Conservation (phyloP, 1,284 basidiomycete genomes). For the Xanthoconium separans region DNA sequence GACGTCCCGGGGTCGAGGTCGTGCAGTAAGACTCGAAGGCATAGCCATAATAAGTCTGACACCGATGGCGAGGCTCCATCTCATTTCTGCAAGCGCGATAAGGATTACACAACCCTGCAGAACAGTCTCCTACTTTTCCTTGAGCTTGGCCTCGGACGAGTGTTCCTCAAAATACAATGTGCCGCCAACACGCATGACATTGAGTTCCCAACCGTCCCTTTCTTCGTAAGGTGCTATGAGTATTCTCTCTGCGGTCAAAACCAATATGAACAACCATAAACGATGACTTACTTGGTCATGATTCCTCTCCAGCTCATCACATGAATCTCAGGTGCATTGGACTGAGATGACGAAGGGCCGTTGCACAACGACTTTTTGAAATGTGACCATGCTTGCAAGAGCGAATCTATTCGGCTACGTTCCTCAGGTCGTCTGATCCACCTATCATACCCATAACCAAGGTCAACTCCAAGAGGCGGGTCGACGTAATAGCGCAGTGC, state of each 20-base stretch:
- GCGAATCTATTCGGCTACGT: conserved; percentile 59
- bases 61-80: conserved; percentile 56
- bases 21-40: conserved; percentile 89
- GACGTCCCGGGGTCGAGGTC: conserved; percentile 35
- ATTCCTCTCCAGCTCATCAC: conserved; percentile 88
- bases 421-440: conserved; percentile 71
- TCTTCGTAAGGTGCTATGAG: conserved; percentile 81
- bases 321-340: conserved; percentile 43
- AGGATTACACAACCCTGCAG: background rate
- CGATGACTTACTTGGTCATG: conserved; percentile 76
- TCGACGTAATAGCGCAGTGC: conserved; percentile 68
- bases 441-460: conserved; percentile 64
- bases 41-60: conserved; percentile 75
- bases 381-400: conserved; percentile 54
- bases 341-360: conserved; percentile 29
- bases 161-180: conserved; percentile 88
- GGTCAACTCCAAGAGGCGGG: conserved; percentile 60
- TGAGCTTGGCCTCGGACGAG: conserved; percentile 51
- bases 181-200: conserved; percentile 77
- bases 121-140: conserved; percentile 56
- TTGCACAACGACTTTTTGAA: conserved; percentile 38
- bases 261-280: conserved; percentile 13
- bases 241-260: conserved; percentile 48
- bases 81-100: conserved; percentile 48
- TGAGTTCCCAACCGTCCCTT: conserved; percentile 80